Conservation (phyloP, 2,329 filamentous ascomycete species). For the Coleophoma crateriformis region DNA sequence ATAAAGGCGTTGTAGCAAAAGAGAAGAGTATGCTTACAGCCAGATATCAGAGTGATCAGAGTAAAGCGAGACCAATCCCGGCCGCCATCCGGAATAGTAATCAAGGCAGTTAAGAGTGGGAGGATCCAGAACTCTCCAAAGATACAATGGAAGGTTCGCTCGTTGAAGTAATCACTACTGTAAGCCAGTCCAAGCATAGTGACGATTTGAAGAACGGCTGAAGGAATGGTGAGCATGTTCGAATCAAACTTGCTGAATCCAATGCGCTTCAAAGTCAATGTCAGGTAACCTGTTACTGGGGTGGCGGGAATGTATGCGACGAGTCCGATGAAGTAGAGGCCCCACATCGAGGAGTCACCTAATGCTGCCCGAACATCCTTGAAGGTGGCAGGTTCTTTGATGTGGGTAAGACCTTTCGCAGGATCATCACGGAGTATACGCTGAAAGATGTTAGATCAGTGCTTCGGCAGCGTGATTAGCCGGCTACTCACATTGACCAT, state of each 20-base stretch:
- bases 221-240: slow-evolving; percentile 58
- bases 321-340: slow-evolving; percentile 42
- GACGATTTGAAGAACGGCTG: slow-evolving; percentile 49
- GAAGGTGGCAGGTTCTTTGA: slow-evolving; percentile 37
- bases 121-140: slow-evolving; percentile 47
- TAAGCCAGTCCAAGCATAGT: slow-evolving; percentile 49
- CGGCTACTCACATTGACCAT: slow-evolving; percentile 48
- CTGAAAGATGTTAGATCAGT: not conserved
- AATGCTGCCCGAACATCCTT: slow-evolving; percentile 38
- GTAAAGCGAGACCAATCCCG: slow-evolving; percentile 47
- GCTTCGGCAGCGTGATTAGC: not conserved
- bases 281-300: slow-evolving; percentile 44
- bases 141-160: slow-evolving; percentile 47
- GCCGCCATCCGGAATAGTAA: slow-evolving; percentile 40
- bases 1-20: not conserved
- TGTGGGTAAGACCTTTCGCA: slow-evolving; percentile 42
- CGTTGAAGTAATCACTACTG: slow-evolving; percentile 48
- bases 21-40: slow-evolving; percentile 21
- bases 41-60: slow-evolving; percentile 45
- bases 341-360: slow-evolving; percentile 42
- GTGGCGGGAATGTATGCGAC: slow-evolving; percentile 42
- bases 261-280: slow-evolving; percentile 48
- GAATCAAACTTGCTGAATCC: slow-evolving; percentile 53
- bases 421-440: slow-evolving; percentile 48
- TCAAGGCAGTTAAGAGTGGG: slow-evolving; percentile 43